phyloP scores from a whole-genome alignment of 2,329 filamentous ascomycete genomes.

The Xylariaceae sp. region DNA sequence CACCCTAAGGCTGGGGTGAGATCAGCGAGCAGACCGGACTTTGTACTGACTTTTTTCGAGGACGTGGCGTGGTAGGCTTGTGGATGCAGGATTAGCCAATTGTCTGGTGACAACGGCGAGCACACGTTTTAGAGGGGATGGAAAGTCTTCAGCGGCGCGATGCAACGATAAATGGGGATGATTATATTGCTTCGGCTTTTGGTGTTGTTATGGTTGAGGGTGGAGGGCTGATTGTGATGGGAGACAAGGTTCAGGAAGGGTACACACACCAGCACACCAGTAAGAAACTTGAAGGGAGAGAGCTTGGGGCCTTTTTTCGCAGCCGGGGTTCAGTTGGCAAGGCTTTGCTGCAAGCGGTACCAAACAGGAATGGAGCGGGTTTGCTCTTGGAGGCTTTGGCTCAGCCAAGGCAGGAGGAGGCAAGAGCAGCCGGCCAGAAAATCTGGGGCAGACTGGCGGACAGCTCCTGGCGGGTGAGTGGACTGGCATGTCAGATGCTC shows the following conservation, averaged over 20 bases:
- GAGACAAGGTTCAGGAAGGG: constrained; percentile 13
- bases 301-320: constrained; percentile 8
- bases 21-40: neutral
- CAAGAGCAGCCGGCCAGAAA: constrained; percentile 1
- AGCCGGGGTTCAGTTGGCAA: constrained; percentile 2
- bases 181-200: constrained; percentile 10
- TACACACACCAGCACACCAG: constrained; percentile 14
- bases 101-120: constrained; percentile 27
- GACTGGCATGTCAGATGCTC: neutral
- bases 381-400: constrained; percentile 12
- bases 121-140: constrained; percentile 19
- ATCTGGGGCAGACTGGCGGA: constrained; percentile 16
- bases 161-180: constrained; percentile 16
- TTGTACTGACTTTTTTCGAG: constrained; percentile 18
- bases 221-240: constrained; percentile 12
- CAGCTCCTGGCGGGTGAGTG: constrained; percentile 9
- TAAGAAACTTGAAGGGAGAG: constrained; percentile 10
- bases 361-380: constrained; percentile 18
- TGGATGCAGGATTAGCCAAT: constrained; percentile 28
- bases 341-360: constrained; percentile 21
- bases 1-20: neutral
- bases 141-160: constrained; percentile 15
- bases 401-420: constrained; percentile 12
- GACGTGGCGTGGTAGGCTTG: constrained; percentile 23
- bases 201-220: constrained; percentile 16